Percentiles rank a stretch among this genome's conserved stretches.
These are phyloP conservation scores for Penicillium mononematosum DNA, from an alignment of 495 filamentous ascomycete species.

Conservation along the genomic window DNA sequence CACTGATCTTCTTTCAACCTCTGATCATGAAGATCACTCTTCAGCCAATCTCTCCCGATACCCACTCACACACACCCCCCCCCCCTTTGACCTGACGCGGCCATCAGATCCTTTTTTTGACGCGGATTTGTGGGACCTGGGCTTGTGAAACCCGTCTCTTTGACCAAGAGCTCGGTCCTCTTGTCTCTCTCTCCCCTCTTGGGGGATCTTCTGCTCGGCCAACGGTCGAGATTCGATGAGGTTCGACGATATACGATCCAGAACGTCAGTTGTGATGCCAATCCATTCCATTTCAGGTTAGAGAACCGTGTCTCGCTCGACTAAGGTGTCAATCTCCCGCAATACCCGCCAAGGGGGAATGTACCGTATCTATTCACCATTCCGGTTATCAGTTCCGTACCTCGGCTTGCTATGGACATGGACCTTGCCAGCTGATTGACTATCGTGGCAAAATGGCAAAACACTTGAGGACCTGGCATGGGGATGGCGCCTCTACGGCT, in stretches of 20 bases:
- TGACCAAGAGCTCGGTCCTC: slow-evolving; percentile 22
- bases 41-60: background rate
- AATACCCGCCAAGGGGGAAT: slow-evolving; percentile 11
- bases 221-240: slow-evolving; percentile 10
- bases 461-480: slow-evolving; percentile 12
- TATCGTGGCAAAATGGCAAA: slow-evolving; percentile 33
- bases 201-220: slow-evolving; percentile 15
- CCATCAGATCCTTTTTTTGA: slow-evolving; percentile 4
- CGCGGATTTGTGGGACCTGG: slow-evolving; percentile 26
- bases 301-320: background rate
- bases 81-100: slow-evolving; percentile 1
- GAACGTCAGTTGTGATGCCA: slow-evolving; percentile 19
- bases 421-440: slow-evolving; percentile 26
- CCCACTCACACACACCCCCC: background rate
- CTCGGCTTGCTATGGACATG: slow-evolving; percentile 3
- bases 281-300: background rate
- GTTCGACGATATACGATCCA: slow-evolving; percentile 19
- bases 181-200: slow-evolving; percentile 2
- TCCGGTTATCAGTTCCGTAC: slow-evolving; percentile 3
- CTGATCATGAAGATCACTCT: slow-evolving; percentile 11
- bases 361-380: slow-evolving; percentile 4
- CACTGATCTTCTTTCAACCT: slow-evolving; percentile 10
- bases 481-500: slow-evolving; percentile 11
- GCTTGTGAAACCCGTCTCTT: slow-evolving; percentile 29
- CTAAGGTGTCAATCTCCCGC: slow-evolving; percentile 13